phyloP scores from a whole-genome alignment of 2,329 filamentous ascomycete genomes.

The Microascus cirrosus region DNA sequence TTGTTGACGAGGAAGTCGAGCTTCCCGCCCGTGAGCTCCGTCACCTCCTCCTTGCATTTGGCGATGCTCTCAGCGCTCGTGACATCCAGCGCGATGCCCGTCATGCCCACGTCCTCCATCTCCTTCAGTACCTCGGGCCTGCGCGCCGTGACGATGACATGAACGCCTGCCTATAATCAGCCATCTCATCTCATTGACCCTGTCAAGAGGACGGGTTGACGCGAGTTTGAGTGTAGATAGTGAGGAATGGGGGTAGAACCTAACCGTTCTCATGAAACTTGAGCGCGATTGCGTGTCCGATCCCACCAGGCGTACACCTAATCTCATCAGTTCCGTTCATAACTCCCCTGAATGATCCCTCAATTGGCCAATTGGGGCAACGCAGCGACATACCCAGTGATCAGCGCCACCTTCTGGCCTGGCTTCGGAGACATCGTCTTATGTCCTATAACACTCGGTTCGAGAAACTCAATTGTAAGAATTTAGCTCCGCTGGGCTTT shows the following conservation, averaged over 20 bases:
- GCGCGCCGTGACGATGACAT: constrained; percentile 47
- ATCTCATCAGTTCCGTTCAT: neutral
- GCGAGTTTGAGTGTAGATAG: constrained; percentile 27
- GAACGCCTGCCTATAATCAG: constrained; percentile 23
- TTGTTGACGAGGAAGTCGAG: constrained; percentile 51
- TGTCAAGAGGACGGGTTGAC: neutral
- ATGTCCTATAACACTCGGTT: neutral
- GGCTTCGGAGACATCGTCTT: constrained; percentile 4
- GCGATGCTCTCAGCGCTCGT: constrained; percentile 39
- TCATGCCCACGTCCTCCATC: constrained; percentile 34
- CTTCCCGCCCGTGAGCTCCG: constrained; percentile 34
- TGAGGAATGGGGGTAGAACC: constrained; percentile 8
- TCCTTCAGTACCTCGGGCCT: constrained; percentile 33
- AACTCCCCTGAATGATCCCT: neutral
- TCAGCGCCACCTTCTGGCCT: constrained; percentile 31
- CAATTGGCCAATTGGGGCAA: neutral
- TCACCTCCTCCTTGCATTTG: constrained; percentile 32
- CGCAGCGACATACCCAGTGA: constrained; percentile 30
- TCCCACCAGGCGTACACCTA: constrained; percentile 48
- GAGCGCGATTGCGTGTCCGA: constrained; percentile 40
- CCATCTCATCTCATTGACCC: neutral
- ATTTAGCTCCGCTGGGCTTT: neutral
- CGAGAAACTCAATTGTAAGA: neutral
- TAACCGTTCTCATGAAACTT: constrained; percentile 41
- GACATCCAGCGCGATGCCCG: constrained; percentile 39